Evolutionary conservation across 345 rosid species (phyloP).

Genomic region (Arabis hirsuta): DNA sequence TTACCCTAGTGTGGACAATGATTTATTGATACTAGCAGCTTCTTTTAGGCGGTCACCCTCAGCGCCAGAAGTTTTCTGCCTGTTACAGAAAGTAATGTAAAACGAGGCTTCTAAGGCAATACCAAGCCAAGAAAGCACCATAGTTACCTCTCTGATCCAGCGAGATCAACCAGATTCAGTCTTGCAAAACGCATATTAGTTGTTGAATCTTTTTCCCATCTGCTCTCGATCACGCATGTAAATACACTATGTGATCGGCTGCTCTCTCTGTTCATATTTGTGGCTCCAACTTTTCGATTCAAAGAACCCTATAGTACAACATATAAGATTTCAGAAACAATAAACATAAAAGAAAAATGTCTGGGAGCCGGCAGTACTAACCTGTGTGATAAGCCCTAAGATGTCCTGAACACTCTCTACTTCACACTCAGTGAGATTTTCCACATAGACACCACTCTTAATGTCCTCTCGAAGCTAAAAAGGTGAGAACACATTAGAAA

Average conservation of each 20-base stretch:
- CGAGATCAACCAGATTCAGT: constrained; percentile 90
- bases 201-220: constrained; percentile 92
- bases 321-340: constrained; percentile 28
- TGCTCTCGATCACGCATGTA: constrained; percentile 90
- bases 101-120: constrained; percentile 20
- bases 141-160: constrained; percentile 89
- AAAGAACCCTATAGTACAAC: constrained; percentile 65
- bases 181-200: constrained; percentile 89
- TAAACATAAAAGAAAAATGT: constrained; percentile 9
- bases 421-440: constrained; percentile 91
- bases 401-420: constrained; percentile 81
- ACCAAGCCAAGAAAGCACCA: constrained; percentile 15
- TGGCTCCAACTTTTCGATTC: constrained; percentile 92
- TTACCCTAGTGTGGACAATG: constrained; percentile 96
- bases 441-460: constrained; percentile 83
- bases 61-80: constrained; percentile 98
- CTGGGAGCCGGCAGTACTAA: constrained; percentile 33
- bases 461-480: constrained; percentile 88
- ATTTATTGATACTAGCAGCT: constrained; percentile 97
- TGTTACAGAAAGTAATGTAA: constrained; percentile 40
- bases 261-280: constrained; percentile 97
- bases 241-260: constrained; percentile 95
- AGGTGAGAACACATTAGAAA: constrained; percentile 24
- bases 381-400: constrained; percentile 83
- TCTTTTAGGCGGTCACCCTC: constrained; percentile 98